Evolutionary conservation across 176 grass and related monocot genomes (phyloP).

Genomic region (Typha latifolia): DNA sequence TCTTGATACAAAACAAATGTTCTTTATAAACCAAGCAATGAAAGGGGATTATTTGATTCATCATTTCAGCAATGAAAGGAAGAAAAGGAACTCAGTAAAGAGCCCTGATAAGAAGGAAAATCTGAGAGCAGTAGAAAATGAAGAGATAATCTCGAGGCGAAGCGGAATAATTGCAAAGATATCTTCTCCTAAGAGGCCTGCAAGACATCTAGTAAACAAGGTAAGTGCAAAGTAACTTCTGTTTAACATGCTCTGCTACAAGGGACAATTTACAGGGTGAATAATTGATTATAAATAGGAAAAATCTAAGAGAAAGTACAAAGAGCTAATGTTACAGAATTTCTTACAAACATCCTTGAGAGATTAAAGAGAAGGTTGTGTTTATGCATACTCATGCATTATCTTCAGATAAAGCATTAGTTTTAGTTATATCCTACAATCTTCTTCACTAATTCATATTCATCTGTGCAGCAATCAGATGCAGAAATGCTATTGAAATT

Average conservation of each 20-base stretch:
- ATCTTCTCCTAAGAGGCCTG: slow-evolving; percentile 2
- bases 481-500: slow-evolving; percentile 17
- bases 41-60: slow-evolving; percentile 50
- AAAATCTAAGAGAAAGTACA: too few relatives aligned
- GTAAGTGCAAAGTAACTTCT: slow-evolving; percentile 13
- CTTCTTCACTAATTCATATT: slow-evolving; percentile 1
- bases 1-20: slow-evolving; percentile 64
- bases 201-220: slow-evolving; percentile 26
- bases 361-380: too few relatives aligned
- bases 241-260: not conserved
- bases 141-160: slow-evolving; percentile 22
- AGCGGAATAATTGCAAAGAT: slow-evolving; percentile 16
- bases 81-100: slow-evolving; percentile 18
- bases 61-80: slow-evolving; percentile 24
- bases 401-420: not conserved
- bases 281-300: not conserved
- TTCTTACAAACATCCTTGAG: too few relatives aligned
- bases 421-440: slow-evolving; percentile 1
- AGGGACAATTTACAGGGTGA: not conserved
- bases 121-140: slow-evolving; percentile 13
- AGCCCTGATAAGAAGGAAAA: slow-evolving; percentile 9
- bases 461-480: not conserved
- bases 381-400: not conserved
- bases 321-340: too few relatives aligned
- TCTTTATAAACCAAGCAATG: slow-evolving; percentile 93